Conservation (phyloP, 1,139 yeast genomes). For the Suhomyces maxii region DNA sequence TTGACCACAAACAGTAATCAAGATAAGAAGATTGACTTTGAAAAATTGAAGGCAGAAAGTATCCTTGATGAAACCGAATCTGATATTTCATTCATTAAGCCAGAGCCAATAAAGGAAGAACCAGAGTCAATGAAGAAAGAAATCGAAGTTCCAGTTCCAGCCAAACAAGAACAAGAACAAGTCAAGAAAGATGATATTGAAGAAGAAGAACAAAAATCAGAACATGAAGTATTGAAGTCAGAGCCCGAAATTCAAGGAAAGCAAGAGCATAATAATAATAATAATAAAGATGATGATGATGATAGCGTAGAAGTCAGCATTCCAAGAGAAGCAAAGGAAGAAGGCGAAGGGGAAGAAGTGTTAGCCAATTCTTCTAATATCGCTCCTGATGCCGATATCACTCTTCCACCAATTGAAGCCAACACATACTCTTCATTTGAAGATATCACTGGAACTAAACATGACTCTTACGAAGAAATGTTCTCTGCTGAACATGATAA, state of each 20-base stretch:
- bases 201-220: conserved; percentile 9
- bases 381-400: conserved; percentile 39
- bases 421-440: conserved; percentile 38
- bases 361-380: conserved; percentile 48
- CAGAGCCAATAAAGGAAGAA: background rate
- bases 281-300: background rate
- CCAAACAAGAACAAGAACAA: background rate
- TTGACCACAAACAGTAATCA: conserved; percentile 11
- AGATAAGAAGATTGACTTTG: conserved; percentile 14
- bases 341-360: conserved; percentile 12
- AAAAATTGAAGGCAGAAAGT: conserved; percentile 11
- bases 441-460: conserved; percentile 27
- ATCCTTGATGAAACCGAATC: conserved; percentile 3
- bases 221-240: background rate
- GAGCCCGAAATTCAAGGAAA: conserved; percentile 5
- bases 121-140: background rate
- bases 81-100: conserved; percentile 4
- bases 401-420: conserved; percentile 40
- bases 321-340: background rate
- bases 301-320: background rate
- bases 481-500: conserved; percentile 46
- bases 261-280: conserved; percentile 1
- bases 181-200: background rate
- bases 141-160: background rate
- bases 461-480: conserved; percentile 39